A percentile compares a stretch with the other conserved stretches of the same genome.
phyloP scores from a whole-genome alignment of 768 basidiomycete species.

The Lenzites betulinus region DNA sequence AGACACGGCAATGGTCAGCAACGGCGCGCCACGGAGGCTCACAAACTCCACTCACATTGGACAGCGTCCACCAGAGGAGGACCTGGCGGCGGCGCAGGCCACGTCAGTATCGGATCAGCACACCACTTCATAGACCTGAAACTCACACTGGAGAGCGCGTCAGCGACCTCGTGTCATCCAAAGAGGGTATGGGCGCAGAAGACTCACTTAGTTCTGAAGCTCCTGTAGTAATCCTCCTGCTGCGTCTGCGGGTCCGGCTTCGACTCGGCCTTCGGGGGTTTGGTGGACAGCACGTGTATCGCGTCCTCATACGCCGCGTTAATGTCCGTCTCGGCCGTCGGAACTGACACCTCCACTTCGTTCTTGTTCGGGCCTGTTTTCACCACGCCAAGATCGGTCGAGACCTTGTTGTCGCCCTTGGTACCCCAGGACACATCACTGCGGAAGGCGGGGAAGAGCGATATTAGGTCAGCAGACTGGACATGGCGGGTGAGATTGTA shows the following conservation, averaged over 20 bases:
- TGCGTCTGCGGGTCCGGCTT: slow-evolving; percentile 61
- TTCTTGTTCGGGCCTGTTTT: slow-evolving; percentile 65
- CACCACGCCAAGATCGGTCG: slow-evolving; percentile 85
- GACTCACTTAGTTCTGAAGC: slow-evolving; percentile 80
- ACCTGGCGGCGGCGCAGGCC: slow-evolving; percentile 44
- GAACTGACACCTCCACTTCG: slow-evolving; percentile 85
- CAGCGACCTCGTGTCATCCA: slow-evolving; percentile 15
- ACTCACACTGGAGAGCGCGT: slow-evolving; percentile 34
- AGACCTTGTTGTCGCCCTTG: slow-evolving; percentile 89
- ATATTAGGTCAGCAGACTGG: neutral
- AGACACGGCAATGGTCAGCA: slow-evolving; percentile 5
- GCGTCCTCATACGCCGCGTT: slow-evolving; percentile 92
- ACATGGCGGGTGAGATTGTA: neutral
- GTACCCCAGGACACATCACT: slow-evolving; percentile 94
- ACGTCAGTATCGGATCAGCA: slow-evolving; percentile 18
- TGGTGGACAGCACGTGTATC: slow-evolving; percentile 74
- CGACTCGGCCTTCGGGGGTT: slow-evolving; percentile 71
- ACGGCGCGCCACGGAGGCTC: slow-evolving; percentile 21
- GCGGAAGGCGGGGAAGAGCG: slow-evolving; percentile 6
- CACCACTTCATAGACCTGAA: slow-evolving; percentile 1
- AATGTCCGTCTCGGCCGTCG: slow-evolving; percentile 86
- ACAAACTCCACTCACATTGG: slow-evolving; percentile 56
- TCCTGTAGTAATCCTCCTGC: slow-evolving; percentile 87
- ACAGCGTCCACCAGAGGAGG: slow-evolving; percentile 84
- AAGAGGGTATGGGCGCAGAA: neutral